Conservation (phyloP, 805 yeast species). For the Myxozyma lipomycoides region DNA sequence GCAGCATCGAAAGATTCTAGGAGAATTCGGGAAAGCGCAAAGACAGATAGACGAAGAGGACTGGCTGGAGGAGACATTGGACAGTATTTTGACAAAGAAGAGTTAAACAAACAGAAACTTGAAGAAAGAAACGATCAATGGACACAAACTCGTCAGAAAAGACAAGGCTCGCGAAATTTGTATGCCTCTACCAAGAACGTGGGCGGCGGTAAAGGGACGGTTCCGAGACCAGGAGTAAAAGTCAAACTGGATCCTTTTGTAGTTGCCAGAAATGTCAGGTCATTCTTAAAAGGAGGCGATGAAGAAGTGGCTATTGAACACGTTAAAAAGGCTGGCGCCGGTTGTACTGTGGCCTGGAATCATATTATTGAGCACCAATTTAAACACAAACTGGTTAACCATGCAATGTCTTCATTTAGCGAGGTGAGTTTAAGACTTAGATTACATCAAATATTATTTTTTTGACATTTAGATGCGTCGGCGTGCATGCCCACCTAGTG, state of each 20-base stretch:
- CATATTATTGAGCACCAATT: slow-evolving; percentile 8
- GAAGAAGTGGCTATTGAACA: background rate
- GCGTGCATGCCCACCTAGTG: slow-evolving; percentile 14
- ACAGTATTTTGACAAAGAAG: background rate
- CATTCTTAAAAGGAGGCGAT: background rate
- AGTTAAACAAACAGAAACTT: background rate
- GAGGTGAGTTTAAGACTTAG: slow-evolving; percentile 5
- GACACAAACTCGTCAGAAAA: background rate
- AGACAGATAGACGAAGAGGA: background rate
- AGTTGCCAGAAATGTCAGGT: background rate
- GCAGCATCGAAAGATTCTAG: too few relatives aligned
- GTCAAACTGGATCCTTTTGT: background rate
- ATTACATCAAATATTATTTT: background rate
- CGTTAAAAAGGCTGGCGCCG: background rate
- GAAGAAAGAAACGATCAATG: background rate
- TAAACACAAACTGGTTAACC: slow-evolving; percentile 2
- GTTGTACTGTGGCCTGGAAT: slow-evolving; percentile 22
- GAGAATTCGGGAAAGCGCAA: too few relatives aligned
- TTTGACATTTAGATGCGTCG: slow-evolving; percentile 15
- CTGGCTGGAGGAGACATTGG: background rate
- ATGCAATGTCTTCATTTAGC: slow-evolving; percentile 9
- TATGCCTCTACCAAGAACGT: too few relatives aligned
- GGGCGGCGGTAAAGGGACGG: background rate
- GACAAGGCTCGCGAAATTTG: too few relatives aligned
- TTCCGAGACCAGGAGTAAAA: background rate